A percentile compares a stretch with the other conserved stretches of the same genome.
Conservation (phyloP, 352 stramenopile species). For the Pythium sp. region DNA sequence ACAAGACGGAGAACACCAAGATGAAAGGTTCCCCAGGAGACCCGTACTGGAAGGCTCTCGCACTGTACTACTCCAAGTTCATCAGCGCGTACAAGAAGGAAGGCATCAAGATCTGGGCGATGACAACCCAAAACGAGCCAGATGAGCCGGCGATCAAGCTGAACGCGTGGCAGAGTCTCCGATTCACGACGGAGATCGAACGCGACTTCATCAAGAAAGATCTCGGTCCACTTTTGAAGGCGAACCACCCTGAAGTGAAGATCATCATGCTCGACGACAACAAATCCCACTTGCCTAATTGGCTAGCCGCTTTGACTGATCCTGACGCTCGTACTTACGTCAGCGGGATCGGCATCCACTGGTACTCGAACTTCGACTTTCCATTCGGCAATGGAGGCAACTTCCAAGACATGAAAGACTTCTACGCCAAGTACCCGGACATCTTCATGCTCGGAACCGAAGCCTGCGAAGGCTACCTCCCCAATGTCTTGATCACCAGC, state of each 20-base stretch:
- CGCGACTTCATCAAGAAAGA: slow-evolving; percentile 79
- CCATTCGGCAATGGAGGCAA: slow-evolving; percentile 33
- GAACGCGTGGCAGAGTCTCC: slow-evolving; percentile 62
- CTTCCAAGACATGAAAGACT: slow-evolving; percentile 47
- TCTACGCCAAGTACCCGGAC: slow-evolving; percentile 56
- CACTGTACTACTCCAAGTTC: slow-evolving; percentile 88
- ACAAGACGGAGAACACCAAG: slow-evolving; percentile 50
- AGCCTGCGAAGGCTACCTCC: slow-evolving; percentile 67
- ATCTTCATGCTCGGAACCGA: slow-evolving; percentile 84
- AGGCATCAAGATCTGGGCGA: slow-evolving; percentile 74
- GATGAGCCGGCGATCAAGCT: slow-evolving; percentile 42
- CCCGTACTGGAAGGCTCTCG: slow-evolving; percentile 68
- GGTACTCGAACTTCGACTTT: slow-evolving; percentile 75
- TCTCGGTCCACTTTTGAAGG: slow-evolving; percentile 63
- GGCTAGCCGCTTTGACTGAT: slow-evolving; percentile 40
- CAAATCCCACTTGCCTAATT: slow-evolving; percentile 52
- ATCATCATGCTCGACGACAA: slow-evolving; percentile 87
- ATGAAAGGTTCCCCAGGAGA: slow-evolving; percentile 59
- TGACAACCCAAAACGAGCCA: slow-evolving; percentile 89
- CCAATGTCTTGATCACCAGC: slow-evolving; percentile 35
- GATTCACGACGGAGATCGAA: slow-evolving; percentile 42
- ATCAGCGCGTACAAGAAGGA: slow-evolving; percentile 78
- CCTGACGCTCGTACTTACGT: slow-evolving; percentile 65
- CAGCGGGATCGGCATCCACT: slow-evolving; percentile 85
- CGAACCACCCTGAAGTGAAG: slow-evolving; percentile 72